Conservation (phyloP, 2,329 filamentous ascomycete species). For the Fonsecaea multimorphosa region DNA sequence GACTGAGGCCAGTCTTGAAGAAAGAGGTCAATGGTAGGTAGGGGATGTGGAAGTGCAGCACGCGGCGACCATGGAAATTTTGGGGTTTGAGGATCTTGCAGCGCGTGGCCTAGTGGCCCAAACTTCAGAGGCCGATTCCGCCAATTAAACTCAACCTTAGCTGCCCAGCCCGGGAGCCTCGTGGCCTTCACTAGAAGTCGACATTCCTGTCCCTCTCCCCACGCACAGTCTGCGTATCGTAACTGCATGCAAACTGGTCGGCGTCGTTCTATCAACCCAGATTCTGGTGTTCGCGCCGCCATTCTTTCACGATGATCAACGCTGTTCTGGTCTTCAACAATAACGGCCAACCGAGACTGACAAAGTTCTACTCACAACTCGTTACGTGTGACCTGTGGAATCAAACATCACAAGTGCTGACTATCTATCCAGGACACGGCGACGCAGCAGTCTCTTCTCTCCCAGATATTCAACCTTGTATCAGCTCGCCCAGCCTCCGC, state of each 20-base stretch:
- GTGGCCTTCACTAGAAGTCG: no score
- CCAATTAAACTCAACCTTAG: background rate
- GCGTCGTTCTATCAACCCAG: background rate
- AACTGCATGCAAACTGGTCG: background rate
- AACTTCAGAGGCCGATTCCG: background rate
- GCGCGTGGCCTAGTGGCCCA: background rate
- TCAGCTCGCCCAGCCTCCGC: constrained; percentile 88
- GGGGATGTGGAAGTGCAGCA: background rate
- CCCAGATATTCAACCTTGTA: constrained; percentile 95
- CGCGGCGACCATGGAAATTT: constrained; percentile 5
- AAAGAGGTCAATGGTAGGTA: background rate
- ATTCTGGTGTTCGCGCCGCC: background rate
- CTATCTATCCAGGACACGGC: constrained; percentile 76
- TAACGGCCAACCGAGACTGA: constrained; percentile 92
- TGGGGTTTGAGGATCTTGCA: background rate
- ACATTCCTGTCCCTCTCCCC: background rate
- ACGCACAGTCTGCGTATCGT: background rate
- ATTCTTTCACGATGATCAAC: constrained; percentile 78
- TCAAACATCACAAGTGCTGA: constrained; percentile 14
- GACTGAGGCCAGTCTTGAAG: background rate
- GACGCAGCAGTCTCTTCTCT: constrained; percentile 94
- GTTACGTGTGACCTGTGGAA: constrained; percentile 56
- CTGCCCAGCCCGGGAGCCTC: background rate
- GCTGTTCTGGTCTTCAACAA: constrained; percentile 99
- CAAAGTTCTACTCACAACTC: constrained; percentile 98